Base-by-base conservation (phyloP, 2,329 filamentous ascomycete genomes). In the Pyrenophora teres region DNA sequence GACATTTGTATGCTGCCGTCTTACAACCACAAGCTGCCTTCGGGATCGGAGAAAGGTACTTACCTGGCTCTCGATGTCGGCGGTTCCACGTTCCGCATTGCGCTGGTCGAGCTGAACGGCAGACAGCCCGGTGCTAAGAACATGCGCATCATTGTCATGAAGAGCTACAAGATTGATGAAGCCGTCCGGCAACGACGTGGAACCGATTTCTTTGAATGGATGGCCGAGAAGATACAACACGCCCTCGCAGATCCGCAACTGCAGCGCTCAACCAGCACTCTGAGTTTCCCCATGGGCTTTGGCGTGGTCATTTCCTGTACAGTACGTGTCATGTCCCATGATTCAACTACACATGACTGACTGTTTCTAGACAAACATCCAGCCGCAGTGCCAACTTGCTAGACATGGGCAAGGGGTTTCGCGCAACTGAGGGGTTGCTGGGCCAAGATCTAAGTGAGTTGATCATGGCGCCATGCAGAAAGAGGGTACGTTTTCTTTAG, bases 301-400 rank as follows among this genome's bases (percentile, higher is more conserved):
- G 56, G 82, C 85, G 2, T 87, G 85, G 85, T 86, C 84, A 3
- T 87, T 87, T 68, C 85, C 85, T 0, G 79, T 87, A 47, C 81
- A 86, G 70, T 78, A 70, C 50, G 76, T 70, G 3, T 25, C 33
- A 10, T 31, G 10, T 25, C 8, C 8, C 8, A 16, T 32, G 7
- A 3, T 15, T 30, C 13, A 5, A 25, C 25, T 10, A 31, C 15
- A n/a, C 31, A 15, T 15, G 32, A 39, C 56, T 71, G 52, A 71
- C 41, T 51, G 15, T 27, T 18, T 12, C 36, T 4, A 77, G 74
- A 47, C 83, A 87, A 72, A 87, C 83, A 4, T 86, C 83, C 10
- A 77, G 79, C 48, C 77, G 80, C 46, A 81, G 77, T 40, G 85
- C 83, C 6, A 79, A 78, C 38, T 72, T 87, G 16, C 76, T 85